Evolutionary conservation across 495 filamentous ascomycete species (phyloP), one percentile per base, ranked within the genome.

Genomic region (Lasiosphaeriaceae sp.): DNA sequence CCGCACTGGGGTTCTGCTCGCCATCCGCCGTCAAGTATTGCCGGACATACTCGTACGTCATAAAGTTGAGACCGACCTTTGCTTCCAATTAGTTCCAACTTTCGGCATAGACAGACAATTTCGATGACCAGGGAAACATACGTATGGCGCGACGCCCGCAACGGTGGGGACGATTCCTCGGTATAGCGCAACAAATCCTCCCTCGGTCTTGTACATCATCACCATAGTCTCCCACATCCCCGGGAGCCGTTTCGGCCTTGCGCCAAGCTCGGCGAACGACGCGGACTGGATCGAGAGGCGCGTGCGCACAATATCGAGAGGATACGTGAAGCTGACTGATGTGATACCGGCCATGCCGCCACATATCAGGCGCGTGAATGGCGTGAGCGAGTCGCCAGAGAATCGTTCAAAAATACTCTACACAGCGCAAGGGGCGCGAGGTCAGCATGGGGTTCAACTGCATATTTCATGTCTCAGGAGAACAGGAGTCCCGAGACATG

Each of bases 21-120:
- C 94, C 95, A 48, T 96, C 90, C 0, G 86, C 86, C 0, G 94
- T 98, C 59, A 98, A 75, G 57, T 88, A 87, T 60, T 86, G 84
- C 51, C 94, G 86, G 54, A 93, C 83, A 14, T 84, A 85, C 71
- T 98, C 94, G 70, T 98, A 98, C 22, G 86, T 89, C 90, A 97
- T 97, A 76, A 98, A 98, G 70, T 97, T 98, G 47, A 98, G 76
- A 29, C 94, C 94, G 47, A 96, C 91, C 89, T 96, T 47, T 50
- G 26, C 11, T 44, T 35, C 23, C 55, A 51, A 65, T 75, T 54
- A 74, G 64, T 43, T 43, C 31, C 47, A 23, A n/a, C 31, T 43
- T 22, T 19, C 14, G n/a, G 14, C 23, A n/a, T 22, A 12, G n/a
- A 5, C 23, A n/a, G 21, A 12, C n/a, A 11, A 17, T 17, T 14